Percentiles rank a stretch among this genome's conserved stretches.
These are phyloP conservation scores for Ilyonectria robusta DNA, from an alignment of 2,329 filamentous ascomycete genomes.

Conservation along the genomic window DNA sequence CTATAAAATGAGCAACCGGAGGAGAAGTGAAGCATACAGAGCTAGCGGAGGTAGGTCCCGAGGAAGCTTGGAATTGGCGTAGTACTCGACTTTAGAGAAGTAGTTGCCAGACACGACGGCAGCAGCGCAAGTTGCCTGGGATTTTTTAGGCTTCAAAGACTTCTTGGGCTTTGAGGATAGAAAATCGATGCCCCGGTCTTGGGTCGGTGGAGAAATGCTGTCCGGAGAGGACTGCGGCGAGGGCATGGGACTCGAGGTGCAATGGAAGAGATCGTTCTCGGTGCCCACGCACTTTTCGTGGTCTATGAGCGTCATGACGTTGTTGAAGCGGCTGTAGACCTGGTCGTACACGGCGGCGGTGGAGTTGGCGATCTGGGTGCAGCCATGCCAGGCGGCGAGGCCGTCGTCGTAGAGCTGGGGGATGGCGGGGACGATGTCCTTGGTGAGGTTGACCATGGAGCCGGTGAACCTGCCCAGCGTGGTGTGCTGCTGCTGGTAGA, in stretches of 20 bases:
- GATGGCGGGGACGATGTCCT: constrained; percentile 53
- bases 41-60: constrained; percentile 76
- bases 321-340: constrained; percentile 74
- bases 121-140: constrained; percentile 33
- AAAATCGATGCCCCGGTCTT: constrained; percentile 23
- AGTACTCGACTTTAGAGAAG: constrained; percentile 84
- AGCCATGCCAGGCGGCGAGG: constrained; percentile 58
- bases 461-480: constrained; percentile 54
- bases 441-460: constrained; percentile 61
- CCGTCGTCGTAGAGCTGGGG: constrained; percentile 60
- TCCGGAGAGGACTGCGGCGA: not conserved
- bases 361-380: constrained; percentile 61
- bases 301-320: constrained; percentile 81
- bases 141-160: constrained; percentile 33
- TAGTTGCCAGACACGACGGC: constrained; percentile 64
- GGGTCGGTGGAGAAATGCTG: constrained; percentile 12
- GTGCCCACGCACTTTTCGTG: constrained; percentile 67
- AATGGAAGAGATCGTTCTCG: constrained; percentile 68
- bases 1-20: not conserved
- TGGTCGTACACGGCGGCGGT: constrained; percentile 68
- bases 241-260: constrained; percentile 44
- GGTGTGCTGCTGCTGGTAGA: constrained; percentile 32
- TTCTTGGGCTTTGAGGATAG: constrained; percentile 32
- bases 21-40: constrained; percentile 64
- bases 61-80: constrained; percentile 83